Evolutionary conservation across 306 rosid species (phyloP).

Genomic region (Glycine soja): DNA sequence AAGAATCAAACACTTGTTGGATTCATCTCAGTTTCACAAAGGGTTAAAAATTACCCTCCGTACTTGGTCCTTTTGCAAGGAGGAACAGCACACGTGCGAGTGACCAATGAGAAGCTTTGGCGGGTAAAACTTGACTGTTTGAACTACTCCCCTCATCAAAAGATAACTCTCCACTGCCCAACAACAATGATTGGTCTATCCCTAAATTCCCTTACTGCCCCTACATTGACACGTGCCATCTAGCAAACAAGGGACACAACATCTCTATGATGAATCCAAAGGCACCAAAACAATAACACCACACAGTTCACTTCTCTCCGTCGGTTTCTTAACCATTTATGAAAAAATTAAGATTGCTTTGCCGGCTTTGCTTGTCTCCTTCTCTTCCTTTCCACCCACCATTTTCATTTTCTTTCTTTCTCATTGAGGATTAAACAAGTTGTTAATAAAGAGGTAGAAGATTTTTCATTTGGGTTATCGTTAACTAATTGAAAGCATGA

Average conservation of each 20-base stretch:
- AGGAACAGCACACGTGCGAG: conserved; percentile 39
- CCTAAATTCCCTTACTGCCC: conserved; percentile 42
- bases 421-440: too few relatives aligned
- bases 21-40: not conserved
- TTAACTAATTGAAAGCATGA: too few relatives aligned
- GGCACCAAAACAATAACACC: conserved; percentile 23
- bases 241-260: not conserved
- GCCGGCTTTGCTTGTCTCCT: conserved; percentile 55
- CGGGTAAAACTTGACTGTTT: conserved; percentile 32
- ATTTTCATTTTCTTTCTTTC: not conserved
- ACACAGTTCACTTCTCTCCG: not conserved
- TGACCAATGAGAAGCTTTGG: conserved; percentile 36
- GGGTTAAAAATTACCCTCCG: conserved; percentile 10
- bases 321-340: conserved; percentile 24
- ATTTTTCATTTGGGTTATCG: too few relatives aligned
- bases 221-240: not conserved
- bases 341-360: conserved; percentile 22
- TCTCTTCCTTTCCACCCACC: not conserved
- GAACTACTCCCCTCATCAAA: conserved; percentile 12
- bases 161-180: conserved; percentile 10
- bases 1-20: too few relatives aligned
- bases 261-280: conserved; percentile 1
- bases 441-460: not conserved
- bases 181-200: conserved; percentile 48
- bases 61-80: not conserved